phyloP scores from a whole-genome alignment of 1,284 basidiomycete genomes.

The Ceratobasidium sp. region DNA sequence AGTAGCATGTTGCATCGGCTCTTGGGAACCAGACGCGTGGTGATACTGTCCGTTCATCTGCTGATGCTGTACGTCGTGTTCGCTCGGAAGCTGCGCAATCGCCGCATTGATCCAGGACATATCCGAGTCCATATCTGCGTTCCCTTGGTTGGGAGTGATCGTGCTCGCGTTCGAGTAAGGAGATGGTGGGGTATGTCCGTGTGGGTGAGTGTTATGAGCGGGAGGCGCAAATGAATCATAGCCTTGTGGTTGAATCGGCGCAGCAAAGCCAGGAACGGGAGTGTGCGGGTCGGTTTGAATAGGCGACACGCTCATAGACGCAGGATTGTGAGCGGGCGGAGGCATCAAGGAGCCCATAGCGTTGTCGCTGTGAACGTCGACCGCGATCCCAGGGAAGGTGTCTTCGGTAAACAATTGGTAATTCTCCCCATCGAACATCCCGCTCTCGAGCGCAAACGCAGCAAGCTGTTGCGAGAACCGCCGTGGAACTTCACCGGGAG shows the following conservation, averaged over 20 bases:
- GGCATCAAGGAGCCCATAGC: conserved; percentile 15
- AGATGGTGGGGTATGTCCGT: conserved; percentile 9
- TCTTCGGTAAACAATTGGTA: conserved; percentile 39
- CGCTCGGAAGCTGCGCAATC: conserved; percentile 41
- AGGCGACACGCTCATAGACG: conserved; percentile 31
- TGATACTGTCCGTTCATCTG: conserved; percentile 7
- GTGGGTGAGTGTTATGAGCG: background rate
- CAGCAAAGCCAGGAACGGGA: conserved; percentile 12
- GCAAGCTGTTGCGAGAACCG: conserved; percentile 39
- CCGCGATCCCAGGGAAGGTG: conserved; percentile 29
- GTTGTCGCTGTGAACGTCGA: conserved; percentile 24
- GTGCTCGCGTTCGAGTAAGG: conserved; percentile 36
- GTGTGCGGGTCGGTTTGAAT: conserved; percentile 23
- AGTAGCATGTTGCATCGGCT: conserved; percentile 9
- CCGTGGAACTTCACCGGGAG: conserved; percentile 21
- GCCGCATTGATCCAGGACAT: conserved; percentile 44
- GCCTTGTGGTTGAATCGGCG: conserved; percentile 18
- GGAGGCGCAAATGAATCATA: conserved; percentile 28
- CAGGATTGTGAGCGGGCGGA: background rate
- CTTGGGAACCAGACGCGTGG: background rate
- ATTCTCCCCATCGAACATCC: conserved; percentile 33
- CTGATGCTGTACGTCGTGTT: conserved; percentile 28
- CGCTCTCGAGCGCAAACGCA: conserved; percentile 31
- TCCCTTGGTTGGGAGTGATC: conserved; percentile 11
- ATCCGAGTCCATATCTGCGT: conserved; percentile 35